These are phyloP conservation scores for Hypoxylon sp. DNA, from an alignment of 2,329 filamentous ascomycete species.

Conservation along the genomic window DNA sequence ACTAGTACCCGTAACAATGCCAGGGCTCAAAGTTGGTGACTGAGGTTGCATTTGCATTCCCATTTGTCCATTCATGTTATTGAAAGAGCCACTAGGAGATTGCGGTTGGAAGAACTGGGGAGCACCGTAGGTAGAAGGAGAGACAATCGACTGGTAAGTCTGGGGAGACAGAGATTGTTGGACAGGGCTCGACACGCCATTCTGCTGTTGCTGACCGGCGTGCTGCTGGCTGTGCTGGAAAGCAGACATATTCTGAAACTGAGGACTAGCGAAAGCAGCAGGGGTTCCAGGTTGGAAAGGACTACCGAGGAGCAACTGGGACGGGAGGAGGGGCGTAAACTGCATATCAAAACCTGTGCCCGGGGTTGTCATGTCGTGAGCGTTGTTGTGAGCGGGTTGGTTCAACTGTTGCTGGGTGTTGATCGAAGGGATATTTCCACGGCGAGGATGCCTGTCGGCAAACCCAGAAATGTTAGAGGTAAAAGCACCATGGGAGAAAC, in stretches of 20 bases:
- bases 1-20: constrained; percentile 89
- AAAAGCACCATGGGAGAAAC: constrained; percentile 94
- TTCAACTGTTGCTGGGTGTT: constrained; percentile 81
- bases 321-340: constrained; percentile 95
- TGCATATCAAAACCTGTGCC: constrained; percentile 97
- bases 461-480: constrained; percentile 89
- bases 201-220: constrained; percentile 60
- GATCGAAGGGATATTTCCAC: constrained; percentile 90
- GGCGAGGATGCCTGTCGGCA: constrained; percentile 86
- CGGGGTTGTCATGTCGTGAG: constrained; percentile 84
- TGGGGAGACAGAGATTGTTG: constrained; percentile 85
- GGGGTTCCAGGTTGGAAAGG: constrained; percentile 97
- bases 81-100: constrained; percentile 85
- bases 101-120: constrained; percentile 88
- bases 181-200: constrained; percentile 79
- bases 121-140: constrained; percentile 85
- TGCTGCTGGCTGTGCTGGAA: constrained; percentile 77
- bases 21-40: constrained; percentile 81
- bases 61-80: constrained; percentile 72
- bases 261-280: constrained; percentile 88
- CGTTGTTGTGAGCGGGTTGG: constrained; percentile 66
- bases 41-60: constrained; percentile 74
- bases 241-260: constrained; percentile 87
- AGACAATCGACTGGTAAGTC: constrained; percentile 87
- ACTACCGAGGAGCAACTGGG: constrained; percentile 92